Evolutionary conservation across 441 rosid species (phyloP).

Genomic region (Melastoma candidum): DNA sequence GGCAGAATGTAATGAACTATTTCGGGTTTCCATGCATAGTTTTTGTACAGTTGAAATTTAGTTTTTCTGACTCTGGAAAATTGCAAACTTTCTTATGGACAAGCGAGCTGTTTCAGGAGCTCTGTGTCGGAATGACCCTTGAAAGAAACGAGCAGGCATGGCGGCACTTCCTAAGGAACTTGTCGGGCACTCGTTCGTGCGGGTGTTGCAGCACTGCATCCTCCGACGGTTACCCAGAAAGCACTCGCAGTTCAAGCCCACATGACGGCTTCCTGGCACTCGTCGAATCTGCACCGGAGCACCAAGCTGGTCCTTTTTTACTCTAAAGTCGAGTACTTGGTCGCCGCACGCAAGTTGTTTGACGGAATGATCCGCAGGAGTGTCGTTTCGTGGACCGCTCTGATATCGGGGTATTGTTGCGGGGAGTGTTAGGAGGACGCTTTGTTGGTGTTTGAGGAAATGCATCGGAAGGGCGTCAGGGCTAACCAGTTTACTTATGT

Average conservation of each 20-base stretch:
- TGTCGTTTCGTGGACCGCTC: conserved; percentile 65
- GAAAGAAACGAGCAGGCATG: no score
- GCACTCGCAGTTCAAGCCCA: conserved; percentile 36
- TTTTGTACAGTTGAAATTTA: no score
- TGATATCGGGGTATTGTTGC: conserved; percentile 48
- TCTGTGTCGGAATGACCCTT: no score
- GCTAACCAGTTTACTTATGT: conserved; percentile 54
- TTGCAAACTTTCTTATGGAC: no score
- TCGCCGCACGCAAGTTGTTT: conserved; percentile 45
- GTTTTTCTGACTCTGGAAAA: no score
- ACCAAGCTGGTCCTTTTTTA: conserved; percentile 35
- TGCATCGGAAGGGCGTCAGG: conserved; percentile 38
- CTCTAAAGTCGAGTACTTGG: conserved; percentile 19
- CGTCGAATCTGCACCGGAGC: conserved; percentile 23
- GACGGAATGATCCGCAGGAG: conserved; percentile 46
- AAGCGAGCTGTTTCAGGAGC: no score
- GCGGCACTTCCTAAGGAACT: no score
- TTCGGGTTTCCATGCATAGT: no score
- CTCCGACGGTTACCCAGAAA: conserved; percentile 11
- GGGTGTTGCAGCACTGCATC: conserved; percentile 31
- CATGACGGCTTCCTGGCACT: conserved; percentile 34
- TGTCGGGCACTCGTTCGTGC: conserved; percentile 17
- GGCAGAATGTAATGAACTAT: no score
- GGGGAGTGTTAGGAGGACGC: conserved; percentile 26
- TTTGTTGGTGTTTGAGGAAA: conserved; percentile 28